Base-by-base conservation (phyloP, 2,329 filamentous ascomycete species). In the Apiospora kogelbergensis region DNA sequence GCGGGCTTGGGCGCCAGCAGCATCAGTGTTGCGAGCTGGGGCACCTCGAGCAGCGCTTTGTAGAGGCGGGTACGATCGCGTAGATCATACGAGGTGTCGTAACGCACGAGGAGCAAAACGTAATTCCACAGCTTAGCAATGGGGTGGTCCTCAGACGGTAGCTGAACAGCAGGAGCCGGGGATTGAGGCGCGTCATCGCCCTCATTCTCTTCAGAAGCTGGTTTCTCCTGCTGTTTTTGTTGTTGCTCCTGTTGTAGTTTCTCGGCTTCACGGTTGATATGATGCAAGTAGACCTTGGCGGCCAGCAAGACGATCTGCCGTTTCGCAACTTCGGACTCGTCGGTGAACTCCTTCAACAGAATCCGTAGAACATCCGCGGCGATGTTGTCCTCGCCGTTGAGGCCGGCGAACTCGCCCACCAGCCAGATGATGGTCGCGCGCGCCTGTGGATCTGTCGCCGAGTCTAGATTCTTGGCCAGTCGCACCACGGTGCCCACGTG, bases 371-470 rank as follows among this genome's bases (percentile, higher is more conserved):
- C 94, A 76, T 99, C 96, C 0, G 95, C 91, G 0, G 96, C 96
- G 71, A 99, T 95, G 75, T 97, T 97, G 77, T 96, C 91, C 70
- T 95, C 91, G 11, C 91, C 88, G 68, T 94, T 89, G 2, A 92
- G 80, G 0, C 94, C 93, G 0, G 95, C 90, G 75, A 97, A 98
- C 80, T 99, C 96, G 63, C 96, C 96, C 0, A 98, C 95, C 0
- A 99, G 88, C 96, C 96, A 99, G 74, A 99, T 92, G 72, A 99
- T 98, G 65, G 93, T 97, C 3, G 96, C 96, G 73, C 96, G 88
- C 3, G 96, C 96, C 70, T 94, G 91, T 1, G 96, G 90, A 71
- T 96, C 95, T 0, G 92, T 93, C 1, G 94, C 93, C 3, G 91
- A 92, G 76, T 98, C 96, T 2, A 99, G 88, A 71, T 97, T 95